phyloP scores from a whole-genome alignment of 2,329 filamentous ascomycete genomes.

The Coniochaeta sp. region DNA sequence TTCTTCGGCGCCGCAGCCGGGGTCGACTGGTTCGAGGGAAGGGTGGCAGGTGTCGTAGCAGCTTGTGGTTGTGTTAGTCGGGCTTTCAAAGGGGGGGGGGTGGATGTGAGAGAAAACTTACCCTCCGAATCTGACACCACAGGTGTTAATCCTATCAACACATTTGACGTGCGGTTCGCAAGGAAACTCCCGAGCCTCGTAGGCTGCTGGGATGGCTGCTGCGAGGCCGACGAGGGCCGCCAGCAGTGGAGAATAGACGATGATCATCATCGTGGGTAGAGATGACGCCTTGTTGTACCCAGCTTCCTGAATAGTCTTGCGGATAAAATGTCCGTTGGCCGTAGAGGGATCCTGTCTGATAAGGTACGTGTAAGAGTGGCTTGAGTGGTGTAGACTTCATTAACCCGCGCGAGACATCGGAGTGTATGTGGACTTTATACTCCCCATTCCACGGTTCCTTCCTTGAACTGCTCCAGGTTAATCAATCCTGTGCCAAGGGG shows the following conservation, averaged over 20 bases:
- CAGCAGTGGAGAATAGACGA: not conserved
- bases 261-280: not conserved
- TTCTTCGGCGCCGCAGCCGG: no score
- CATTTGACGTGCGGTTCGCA: conserved; percentile 11
- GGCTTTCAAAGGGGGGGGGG: not conserved
- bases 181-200: not conserved
- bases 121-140: conserved; percentile 14
- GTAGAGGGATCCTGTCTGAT: not conserved
- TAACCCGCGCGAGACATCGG: not conserved
- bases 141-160: conserved; percentile 11
- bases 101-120: conserved; percentile 2
- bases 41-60: no score
- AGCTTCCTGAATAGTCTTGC: not conserved
- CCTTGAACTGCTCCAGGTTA: no score
- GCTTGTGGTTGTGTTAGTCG: not conserved
- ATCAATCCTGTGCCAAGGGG: no score
- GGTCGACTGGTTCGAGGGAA: no score
- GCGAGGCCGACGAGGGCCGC: conserved; percentile 6
- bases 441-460: no score
- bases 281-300: not conserved
- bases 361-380: no score
- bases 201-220: not conserved
- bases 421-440: not conserved
- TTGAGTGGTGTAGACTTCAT: not conserved
- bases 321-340: not conserved